Evolutionary conservation across 331 rosid species (phyloP), one percentile per base, ranked within the genome.

Genomic region (Cydonia oblonga): DNA sequence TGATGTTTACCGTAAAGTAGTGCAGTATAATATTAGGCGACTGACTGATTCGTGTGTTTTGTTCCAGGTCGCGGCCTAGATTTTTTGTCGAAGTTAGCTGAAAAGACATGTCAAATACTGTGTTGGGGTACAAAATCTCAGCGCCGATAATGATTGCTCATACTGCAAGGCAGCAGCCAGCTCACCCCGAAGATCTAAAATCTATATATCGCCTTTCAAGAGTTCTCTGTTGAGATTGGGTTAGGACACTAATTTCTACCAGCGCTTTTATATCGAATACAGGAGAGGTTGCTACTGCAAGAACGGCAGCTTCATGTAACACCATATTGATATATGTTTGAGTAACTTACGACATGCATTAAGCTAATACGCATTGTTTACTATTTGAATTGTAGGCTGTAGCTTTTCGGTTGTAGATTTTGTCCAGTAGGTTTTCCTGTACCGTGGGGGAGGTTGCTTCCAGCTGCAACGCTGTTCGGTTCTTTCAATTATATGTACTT

Each of bases 251-350:
- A 57, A 57, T 3, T 20, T 58, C 51, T 42, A 19, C 22, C 15
- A 42, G 73, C 23, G 29, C 51, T 13, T 66, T 59, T 56, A n/a
- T 80, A 46, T 20, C 67, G 57, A 8, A 66, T 78, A 5, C 82
- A 87, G 91, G 90, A 66, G 95, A 89, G 81, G 77, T 75, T 15
- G 89, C 88, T 73, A 83, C 91, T 13, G 89, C 95, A 51, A 82
- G 84, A 84, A 90, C 89, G 11, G 87, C 91, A 11, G 89, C 85
- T 73, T 76, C 89, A 14, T 74, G 84, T 54, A 59, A 84, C 64
- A 84, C 88, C 68, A 77, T 86, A 74, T 83, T 83, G 90, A 84
- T 86, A 77, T 35, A 33, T 23, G 13, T 56, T n/a, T 56, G 61
- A 24, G 64, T 25, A 3, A 59, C n/a, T 56, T 56, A 22, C 24